Conservation (phyloP, 176 grass and related monocot species). For the Hordeum vulgare region MorexV3_pseudomolecules_assembly NC_058521.1:245934248-245934747, state of each 20-base stretch:
- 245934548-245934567: conserved; percentile 96
- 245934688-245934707: conserved; percentile 63
- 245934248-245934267: conserved; percentile 1
- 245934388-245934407: background rate
- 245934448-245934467: background rate
- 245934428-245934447: background rate
- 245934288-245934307: background rate
- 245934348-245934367: background rate
- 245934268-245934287: background rate
- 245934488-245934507: background rate
- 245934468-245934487: background rate
- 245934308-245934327: background rate
- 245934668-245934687: conserved; percentile 78
- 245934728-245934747: conserved; percentile 49
- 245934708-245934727: conserved; percentile 46
- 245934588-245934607: conserved; percentile 95
- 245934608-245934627: conserved; percentile 85
- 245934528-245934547: conserved; percentile 96
- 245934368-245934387: background rate
- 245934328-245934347: background rate
- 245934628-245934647: conserved; percentile 80
- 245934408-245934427: background rate
- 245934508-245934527: conserved; percentile 96
- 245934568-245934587: conserved; percentile 93
- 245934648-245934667: conserved; percentile 55